Evolutionary conservation across 1,139 yeast genomes (phyloP).

Genomic region (Pichia sp.): DNA sequence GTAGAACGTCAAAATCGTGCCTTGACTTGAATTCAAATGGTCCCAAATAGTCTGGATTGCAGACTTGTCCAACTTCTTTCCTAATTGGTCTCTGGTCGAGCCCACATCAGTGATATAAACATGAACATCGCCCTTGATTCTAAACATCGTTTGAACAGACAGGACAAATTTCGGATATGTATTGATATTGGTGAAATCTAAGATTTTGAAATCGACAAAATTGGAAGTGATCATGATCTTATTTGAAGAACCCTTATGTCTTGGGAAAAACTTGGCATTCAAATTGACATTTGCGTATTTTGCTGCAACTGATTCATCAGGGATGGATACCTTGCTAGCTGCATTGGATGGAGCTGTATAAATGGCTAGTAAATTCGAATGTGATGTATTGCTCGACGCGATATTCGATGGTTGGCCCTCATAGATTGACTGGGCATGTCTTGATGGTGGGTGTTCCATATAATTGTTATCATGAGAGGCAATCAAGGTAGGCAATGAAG

Average conservation of each 20-base stretch:
- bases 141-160: conserved; percentile 2
- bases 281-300: neutral
- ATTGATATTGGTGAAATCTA: conserved; percentile 9
- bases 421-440: neutral
- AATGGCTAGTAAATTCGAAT: conserved; percentile 1
- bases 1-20: conserved; percentile 4
- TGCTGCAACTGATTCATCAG: neutral
- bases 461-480: neutral
- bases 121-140: conserved; percentile 7
- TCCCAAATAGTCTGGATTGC: conserved; percentile 12
- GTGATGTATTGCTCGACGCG: neutral
- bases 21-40: neutral
- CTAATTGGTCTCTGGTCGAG: conserved; percentile 12
- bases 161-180: conserved; percentile 5
- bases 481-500: conserved; percentile 4
- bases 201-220: conserved; percentile 16
- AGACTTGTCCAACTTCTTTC: conserved; percentile 12
- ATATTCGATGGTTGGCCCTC: neutral
- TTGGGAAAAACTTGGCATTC: conserved; percentile 15
- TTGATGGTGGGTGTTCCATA: no score
- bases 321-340: neutral
- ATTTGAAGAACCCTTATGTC: neutral
- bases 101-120: conserved; percentile 18
- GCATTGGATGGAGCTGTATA: conserved; percentile 8
- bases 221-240: conserved; percentile 18